phyloP scores from a whole-genome alignment of 1,139 yeast genomes.

The Groenewaldozyma sp. region DNA sequence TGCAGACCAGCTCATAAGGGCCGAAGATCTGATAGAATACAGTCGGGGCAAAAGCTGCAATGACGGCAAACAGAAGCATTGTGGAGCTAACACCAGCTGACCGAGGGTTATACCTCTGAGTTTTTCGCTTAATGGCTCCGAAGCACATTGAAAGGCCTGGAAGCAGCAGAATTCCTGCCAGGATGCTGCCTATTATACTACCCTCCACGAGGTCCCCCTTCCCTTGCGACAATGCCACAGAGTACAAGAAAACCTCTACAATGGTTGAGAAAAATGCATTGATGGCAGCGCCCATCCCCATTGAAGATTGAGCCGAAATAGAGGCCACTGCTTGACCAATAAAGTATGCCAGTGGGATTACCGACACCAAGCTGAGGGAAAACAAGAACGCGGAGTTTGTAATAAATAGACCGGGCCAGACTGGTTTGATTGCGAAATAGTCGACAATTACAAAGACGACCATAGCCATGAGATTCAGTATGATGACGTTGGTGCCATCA shows the following conservation, averaged over 20 bases:
- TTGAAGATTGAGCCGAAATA: conserved; percentile 93
- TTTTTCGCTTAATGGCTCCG: conserved; percentile 83
- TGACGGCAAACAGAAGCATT: conserved; percentile 82
- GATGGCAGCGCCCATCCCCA: conserved; percentile 99
- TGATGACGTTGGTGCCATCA: conserved; percentile 90
- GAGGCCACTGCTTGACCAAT: conserved; percentile 99
- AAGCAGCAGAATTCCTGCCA: conserved; percentile 82
- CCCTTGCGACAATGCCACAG: conserved; percentile 79
- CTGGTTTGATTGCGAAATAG: conserved; percentile 53
- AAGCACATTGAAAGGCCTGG: conserved; percentile 98
- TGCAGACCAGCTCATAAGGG: conserved; percentile 69
- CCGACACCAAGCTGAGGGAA: conserved; percentile 67
- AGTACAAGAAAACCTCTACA: conserved; percentile 84
- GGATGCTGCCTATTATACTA: conserved; percentile 87
- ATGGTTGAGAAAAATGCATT: conserved; percentile 96
- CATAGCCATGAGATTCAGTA: conserved; percentile 70
- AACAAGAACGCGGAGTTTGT: conserved; percentile 58
- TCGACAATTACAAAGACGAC: conserved; percentile 81
- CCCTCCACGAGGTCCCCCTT: conserved; percentile 94
- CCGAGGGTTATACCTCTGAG: conserved; percentile 91
- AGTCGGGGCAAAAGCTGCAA: conserved; percentile 91
- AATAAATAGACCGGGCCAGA: conserved; percentile 40
- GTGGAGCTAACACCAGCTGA: conserved; percentile 97
- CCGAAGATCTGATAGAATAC: conserved; percentile 87
- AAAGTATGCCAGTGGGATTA: conserved; percentile 89